These are phyloP conservation scores for Aspergillus arachidicola DNA, from an alignment of 2,329 filamentous ascomycete genomes.

Conservation along the genomic window DNA sequence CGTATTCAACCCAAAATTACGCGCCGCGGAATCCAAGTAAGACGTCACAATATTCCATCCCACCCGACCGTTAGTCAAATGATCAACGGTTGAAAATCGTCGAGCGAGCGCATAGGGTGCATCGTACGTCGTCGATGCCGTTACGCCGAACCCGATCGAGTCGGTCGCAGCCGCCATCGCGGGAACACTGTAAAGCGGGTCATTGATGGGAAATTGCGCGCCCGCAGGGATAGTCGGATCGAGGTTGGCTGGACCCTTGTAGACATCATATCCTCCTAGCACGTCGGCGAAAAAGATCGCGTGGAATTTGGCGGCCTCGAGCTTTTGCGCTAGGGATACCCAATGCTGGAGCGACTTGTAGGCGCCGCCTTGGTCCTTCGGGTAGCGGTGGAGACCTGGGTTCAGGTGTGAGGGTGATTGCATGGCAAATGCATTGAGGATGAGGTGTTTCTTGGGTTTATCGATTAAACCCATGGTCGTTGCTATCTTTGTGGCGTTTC, in stretches of 20 bases:
- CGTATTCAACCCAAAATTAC: slow-evolving; percentile 50
- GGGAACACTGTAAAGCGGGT: slow-evolving; percentile 45
- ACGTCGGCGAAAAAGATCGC: slow-evolving; percentile 56
- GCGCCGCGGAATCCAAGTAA: slow-evolving; percentile 51
- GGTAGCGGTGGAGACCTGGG: slow-evolving; percentile 45
- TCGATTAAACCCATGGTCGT: slow-evolving; percentile 1
- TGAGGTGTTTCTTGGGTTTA: slow-evolving; percentile 39
- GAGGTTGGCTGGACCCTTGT: slow-evolving; percentile 45
- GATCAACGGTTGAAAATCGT: slow-evolving; percentile 57
- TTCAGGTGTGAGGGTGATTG: slow-evolving; percentile 50
- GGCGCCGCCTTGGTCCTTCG: slow-evolving; percentile 38
- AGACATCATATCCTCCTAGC: slow-evolving; percentile 51
- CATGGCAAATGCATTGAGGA: slow-evolving; percentile 54
- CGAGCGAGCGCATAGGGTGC: slow-evolving; percentile 58
- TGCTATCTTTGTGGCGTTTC: no score
- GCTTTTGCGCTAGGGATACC: slow-evolving; percentile 50
- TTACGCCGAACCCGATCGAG: slow-evolving; percentile 54
- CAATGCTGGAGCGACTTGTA: slow-evolving; percentile 51
- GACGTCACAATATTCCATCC: slow-evolving; percentile 58
- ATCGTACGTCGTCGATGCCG: slow-evolving; percentile 59
- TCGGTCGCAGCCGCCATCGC: slow-evolving; percentile 53
- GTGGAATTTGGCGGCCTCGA: slow-evolving; percentile 54
- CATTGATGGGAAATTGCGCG: slow-evolving; percentile 49
- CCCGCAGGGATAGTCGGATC: slow-evolving; percentile 42
- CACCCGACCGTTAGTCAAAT: slow-evolving; percentile 54